Percentiles rank a stretch among this genome's conserved stretches.
Evolutionary conservation across 441 rosid species (phyloP).

Genomic region (Eutrema salsugineum): DNA sequence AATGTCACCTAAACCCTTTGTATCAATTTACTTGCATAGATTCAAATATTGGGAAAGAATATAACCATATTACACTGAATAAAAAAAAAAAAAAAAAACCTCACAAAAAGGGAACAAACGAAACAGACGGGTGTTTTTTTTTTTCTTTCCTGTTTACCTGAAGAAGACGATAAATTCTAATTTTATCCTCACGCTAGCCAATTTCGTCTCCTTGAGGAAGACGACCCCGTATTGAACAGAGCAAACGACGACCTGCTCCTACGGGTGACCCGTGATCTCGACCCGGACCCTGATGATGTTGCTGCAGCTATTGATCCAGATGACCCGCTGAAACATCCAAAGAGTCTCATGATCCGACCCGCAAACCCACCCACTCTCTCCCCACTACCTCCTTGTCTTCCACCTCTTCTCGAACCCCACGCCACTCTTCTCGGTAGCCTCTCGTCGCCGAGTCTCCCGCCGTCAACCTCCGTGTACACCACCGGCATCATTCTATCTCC

Average conservation of each 20-base stretch:
- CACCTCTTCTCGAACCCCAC: constrained; percentile 52
- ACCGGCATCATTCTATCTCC: constrained; percentile 68
- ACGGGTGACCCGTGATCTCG: constrained; percentile 26
- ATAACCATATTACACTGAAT: constrained; percentile 22
- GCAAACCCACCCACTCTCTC: constrained; percentile 47
- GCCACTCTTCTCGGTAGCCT: constrained; percentile 67
- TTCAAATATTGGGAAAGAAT: constrained; percentile 9
- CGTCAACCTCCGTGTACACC: constrained; percentile 90
- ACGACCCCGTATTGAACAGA: constrained; percentile 25
- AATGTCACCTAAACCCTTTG: not conserved
- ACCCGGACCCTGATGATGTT: constrained; percentile 25
- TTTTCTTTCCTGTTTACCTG: not conserved
- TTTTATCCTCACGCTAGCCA: constrained; percentile 27
- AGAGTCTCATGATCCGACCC: constrained; percentile 49
- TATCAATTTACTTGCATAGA: constrained; percentile 18
- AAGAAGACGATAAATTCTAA: not conserved
- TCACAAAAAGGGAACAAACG: not conserved
- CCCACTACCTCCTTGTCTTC: constrained; percentile 45
- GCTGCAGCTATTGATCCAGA: constrained; percentile 35
- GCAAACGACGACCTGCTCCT: constrained; percentile 33
- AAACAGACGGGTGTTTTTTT: not conserved
- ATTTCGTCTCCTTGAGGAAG: constrained; percentile 30
- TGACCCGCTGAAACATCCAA: constrained; percentile 64
- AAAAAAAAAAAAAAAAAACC: not conserved
- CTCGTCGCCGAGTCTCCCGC: constrained; percentile 57